Evolutionary conservation across 257 asterid genomes (phyloP).

Genomic region (Craterostigma plantagineum): DNA sequence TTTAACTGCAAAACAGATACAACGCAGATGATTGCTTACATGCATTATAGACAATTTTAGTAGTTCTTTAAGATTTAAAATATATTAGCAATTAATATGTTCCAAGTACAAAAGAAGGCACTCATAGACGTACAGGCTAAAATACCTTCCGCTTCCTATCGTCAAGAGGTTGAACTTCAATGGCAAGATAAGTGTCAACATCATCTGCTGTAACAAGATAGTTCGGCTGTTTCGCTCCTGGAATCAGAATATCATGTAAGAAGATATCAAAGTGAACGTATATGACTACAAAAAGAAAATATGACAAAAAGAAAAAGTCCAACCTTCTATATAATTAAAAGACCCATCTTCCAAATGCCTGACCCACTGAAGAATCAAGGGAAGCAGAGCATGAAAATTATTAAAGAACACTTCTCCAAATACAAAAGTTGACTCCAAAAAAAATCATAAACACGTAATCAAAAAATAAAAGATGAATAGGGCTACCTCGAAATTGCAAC

Average conservation of each 20-base stretch:
- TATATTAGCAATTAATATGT: not conserved
- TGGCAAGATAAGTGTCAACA: slow-evolving; percentile 76
- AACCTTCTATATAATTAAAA: slow-evolving; percentile 79
- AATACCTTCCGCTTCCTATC: slow-evolving; percentile 89
- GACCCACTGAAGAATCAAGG: slow-evolving; percentile 79
- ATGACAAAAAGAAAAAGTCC: slow-evolving; percentile 7
- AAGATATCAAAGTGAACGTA: slow-evolving; percentile 7
- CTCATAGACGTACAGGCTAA: slow-evolving; percentile 5
- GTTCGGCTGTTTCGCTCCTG: slow-evolving; percentile 93
- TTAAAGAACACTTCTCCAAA: not conserved
- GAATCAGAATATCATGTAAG: slow-evolving; percentile 3
- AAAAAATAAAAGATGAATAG: not conserved
- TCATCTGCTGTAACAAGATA: slow-evolving; percentile 96
- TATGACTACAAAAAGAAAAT: not conserved
- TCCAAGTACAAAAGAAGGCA: slow-evolving; percentile 6
- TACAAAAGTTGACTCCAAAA: not conserved
- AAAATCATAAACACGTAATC: slow-evolving; percentile 4
- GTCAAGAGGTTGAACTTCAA: slow-evolving; percentile 96
- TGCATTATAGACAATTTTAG: too few species aligned
- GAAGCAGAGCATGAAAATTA: slow-evolving; percentile 3
- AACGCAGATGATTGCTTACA: too few species aligned
- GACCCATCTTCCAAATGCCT: slow-evolving; percentile 95
- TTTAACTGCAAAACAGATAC: too few species aligned
- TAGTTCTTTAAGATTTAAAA: not conserved
- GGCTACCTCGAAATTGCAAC: slow-evolving; percentile 94